These are phyloP conservation scores for Solanum medicagineum DNA, from an alignment of 257 asterid genomes.

Conservation along the genomic window DNA sequence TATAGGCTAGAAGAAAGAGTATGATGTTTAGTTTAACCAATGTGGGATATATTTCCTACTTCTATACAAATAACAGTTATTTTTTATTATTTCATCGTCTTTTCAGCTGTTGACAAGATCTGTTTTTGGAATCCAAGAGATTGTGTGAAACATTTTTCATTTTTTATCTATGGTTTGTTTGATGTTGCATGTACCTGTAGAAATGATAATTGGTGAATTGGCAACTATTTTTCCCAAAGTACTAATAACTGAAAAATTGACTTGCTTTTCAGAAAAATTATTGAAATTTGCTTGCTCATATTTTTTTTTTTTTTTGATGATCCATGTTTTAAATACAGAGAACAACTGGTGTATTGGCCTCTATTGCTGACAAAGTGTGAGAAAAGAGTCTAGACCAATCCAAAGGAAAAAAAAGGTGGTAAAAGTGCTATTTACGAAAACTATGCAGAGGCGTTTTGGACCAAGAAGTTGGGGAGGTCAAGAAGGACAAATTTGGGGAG, in stretches of 20 bases:
- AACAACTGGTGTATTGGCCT: constrained; percentile 65
- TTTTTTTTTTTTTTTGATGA: background rate
- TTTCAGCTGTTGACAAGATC: background rate
- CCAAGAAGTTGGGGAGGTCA: constrained; percentile 29
- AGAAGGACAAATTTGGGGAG: background rate
- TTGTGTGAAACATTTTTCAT: background rate
- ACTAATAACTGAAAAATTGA: background rate
- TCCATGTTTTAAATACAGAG: constrained; percentile 28
- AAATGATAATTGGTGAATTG: background rate
- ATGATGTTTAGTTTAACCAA: too few species aligned
- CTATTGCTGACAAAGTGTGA: constrained; percentile 54
- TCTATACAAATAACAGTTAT: too few species aligned
- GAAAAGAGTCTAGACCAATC: background rate
- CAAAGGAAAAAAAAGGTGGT: constrained; percentile 5
- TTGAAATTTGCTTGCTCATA: background rate
- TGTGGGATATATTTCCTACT: too few species aligned
- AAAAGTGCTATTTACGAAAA: constrained; percentile 30
- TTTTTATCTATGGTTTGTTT: background rate
- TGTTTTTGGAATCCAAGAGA: background rate
- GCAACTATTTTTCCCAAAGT: background rate
- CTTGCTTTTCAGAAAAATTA: background rate
- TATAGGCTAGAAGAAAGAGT: too few species aligned
- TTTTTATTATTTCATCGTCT: background rate
- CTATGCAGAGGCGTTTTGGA: constrained; percentile 58
- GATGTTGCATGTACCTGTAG: background rate